Percentiles rank a stretch among this genome's conserved stretches.
Conservation (phyloP, 345 rosid genomes). For the Populus tremula region DNA sequence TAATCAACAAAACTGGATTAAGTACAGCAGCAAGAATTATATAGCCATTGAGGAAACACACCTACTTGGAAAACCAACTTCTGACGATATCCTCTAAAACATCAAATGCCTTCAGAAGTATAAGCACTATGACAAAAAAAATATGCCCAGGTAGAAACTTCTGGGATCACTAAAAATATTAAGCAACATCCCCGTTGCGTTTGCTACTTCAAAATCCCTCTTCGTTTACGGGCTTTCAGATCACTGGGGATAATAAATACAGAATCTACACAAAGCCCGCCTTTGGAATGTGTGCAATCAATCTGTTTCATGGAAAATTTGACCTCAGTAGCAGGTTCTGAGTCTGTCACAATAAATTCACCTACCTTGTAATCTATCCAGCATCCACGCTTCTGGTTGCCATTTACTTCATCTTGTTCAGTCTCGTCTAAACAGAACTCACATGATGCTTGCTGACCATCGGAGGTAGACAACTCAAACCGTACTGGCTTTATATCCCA, state of each 20-base stretch:
- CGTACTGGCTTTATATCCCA: conserved; percentile 73
- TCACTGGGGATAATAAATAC: conserved; percentile 77
- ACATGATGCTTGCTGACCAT: conserved; percentile 23
- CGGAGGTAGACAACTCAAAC: conserved; percentile 17
- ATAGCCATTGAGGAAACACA: conserved; percentile 30
- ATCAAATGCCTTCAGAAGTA: conserved; percentile 30
- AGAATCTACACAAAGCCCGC: conserved; percentile 88
- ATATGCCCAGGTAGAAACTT: conserved; percentile 16
- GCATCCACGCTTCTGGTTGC: conserved; percentile 77
- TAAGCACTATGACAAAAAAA: conserved; percentile 35
- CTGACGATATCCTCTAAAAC: conserved; percentile 37
- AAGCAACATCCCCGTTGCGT: conserved; percentile 8
- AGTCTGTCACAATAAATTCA: conserved; percentile 57
- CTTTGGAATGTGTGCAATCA: conserved; percentile 93
- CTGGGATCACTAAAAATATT: conserved; percentile 15
- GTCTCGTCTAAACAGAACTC: conserved; percentile 23
- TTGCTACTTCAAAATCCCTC: conserved; percentile 43
- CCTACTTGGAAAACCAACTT: conserved; percentile 36
- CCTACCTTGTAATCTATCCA: conserved; percentile 87
- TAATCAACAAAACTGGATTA: conserved; percentile 37
- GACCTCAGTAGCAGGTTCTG: conserved; percentile 64
- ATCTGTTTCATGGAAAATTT: conserved; percentile 91
- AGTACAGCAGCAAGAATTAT: conserved; percentile 32
- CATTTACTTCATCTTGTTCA: conserved; percentile 43
- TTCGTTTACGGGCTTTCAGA: conserved; percentile 50